Conservation (phyloP, 2,329 filamentous ascomycete species). For the Rhexocercosporidium sp. region DNA sequence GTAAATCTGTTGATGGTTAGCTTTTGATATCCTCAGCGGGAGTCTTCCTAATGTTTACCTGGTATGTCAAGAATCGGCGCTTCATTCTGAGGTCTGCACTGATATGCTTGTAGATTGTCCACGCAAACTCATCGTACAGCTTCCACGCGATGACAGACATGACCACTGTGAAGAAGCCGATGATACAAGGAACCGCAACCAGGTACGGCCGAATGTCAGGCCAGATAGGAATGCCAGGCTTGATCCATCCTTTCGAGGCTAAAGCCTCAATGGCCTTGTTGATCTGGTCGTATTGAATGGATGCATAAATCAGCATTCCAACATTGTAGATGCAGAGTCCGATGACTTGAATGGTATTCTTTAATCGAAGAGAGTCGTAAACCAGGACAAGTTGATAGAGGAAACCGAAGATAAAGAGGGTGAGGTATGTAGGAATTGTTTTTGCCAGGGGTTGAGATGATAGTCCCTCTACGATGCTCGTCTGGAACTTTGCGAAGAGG, state of each 20-base stretch:
- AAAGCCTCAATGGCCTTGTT: conserved; percentile 70
- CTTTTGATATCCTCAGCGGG: background rate
- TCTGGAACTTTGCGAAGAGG: conserved; percentile 87
- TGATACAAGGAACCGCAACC: conserved; percentile 83
- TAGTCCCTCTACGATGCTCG: conserved; percentile 55
- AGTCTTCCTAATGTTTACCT: conserved; percentile 62
- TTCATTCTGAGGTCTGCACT: conserved; percentile 97
- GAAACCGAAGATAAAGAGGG: conserved; percentile 97
- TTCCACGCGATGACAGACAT: conserved; percentile 88
- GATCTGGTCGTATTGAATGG: conserved; percentile 93
- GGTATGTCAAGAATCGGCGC: conserved; percentile 92
- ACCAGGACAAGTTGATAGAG: conserved; percentile 88
- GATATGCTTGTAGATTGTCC: conserved; percentile 99
- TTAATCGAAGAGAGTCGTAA: conserved; percentile 90
- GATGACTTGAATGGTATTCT: conserved; percentile 99
- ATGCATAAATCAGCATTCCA: conserved; percentile 89
- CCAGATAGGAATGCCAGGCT: conserved; percentile 64
- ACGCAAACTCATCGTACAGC: conserved; percentile 97
- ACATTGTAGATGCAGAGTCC: conserved; percentile 92
- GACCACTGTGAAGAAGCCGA: conserved; percentile 74
- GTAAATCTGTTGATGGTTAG: conserved; percentile 73
- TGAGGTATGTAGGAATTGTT: conserved; percentile 92
- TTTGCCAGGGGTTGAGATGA: conserved; percentile 60
- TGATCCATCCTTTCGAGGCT: conserved; percentile 49
- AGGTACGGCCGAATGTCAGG: conserved; percentile 73